These are phyloP conservation scores for Colletotrichum noveboracense DNA, from an alignment of 2,329 filamentous ascomycete species.

Conservation along the genomic window DNA sequence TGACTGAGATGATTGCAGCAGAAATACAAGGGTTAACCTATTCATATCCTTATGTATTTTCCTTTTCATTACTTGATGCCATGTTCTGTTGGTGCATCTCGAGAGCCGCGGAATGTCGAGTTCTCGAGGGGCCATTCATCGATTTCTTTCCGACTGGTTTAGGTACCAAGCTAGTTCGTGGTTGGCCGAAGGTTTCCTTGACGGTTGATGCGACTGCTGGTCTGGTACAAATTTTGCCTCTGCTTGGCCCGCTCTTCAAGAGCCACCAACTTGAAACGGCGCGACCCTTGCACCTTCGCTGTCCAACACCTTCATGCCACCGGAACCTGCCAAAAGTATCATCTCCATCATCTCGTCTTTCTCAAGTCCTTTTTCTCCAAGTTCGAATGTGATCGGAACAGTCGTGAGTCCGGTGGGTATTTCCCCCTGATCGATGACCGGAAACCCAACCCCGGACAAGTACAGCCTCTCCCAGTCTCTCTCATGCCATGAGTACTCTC, in stretches of 20 bases:
- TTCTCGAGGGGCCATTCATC: fast-evolving
- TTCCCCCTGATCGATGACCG: background rate
- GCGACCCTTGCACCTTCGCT: background rate
- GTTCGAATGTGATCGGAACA: background rate
- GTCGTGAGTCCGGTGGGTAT: background rate
- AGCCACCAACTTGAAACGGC: background rate
- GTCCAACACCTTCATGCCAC: background rate
- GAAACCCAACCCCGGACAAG: background rate
- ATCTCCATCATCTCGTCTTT: background rate
- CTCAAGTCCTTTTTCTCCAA: fast-evolving
- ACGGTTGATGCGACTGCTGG: background rate
- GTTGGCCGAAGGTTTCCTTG: background rate
- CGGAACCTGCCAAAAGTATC: background rate
- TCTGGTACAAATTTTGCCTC: background rate
- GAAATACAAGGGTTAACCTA: background rate
- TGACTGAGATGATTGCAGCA: background rate
- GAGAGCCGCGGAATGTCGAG: background rate
- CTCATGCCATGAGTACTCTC: background rate
- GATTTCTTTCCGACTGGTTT: background rate
- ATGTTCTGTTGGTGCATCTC: background rate
- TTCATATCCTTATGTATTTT: fast-evolving
- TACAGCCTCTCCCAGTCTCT: background rate
- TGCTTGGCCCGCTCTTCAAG: background rate
- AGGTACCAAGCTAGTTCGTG: background rate
- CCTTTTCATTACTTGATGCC: background rate